Evolutionary conservation across 106 monocot species (phyloP), one percentile per base, ranked within the genome.

Genomic region (Posidonia australis): DNA sequence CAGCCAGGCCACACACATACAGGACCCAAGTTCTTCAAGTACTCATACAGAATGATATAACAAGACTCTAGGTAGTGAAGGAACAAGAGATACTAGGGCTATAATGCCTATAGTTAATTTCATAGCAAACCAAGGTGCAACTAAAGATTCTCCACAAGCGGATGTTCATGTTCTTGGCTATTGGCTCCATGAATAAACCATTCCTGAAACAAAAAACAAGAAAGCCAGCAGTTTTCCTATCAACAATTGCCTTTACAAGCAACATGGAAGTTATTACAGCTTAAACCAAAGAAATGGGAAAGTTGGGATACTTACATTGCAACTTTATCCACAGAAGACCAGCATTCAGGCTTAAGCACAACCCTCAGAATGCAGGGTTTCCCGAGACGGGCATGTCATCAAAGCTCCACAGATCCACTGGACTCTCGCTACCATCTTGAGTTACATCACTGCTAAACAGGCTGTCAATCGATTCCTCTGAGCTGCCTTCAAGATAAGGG

Each of bases 341-440:
- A 54, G 54, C n/a, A 20, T 23, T 23, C 13, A 55, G 54, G 13
- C 16, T 29, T 13, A 58, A 9, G 27, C 23, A 13, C 14, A 19
- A 65, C 24, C 18, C 1, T 64, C 24, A 64, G 64, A 45, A 64
- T 46, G 44, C 3, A 43, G 22, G 9, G 10, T 25, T 22, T 44
- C 65, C 48, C 17, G 22, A 9, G 42, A 75, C 60, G 7, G 68
- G 78, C 44, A 81, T 60, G 46, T 81, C 87, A 45, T 74, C 83
- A n/a, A 88, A 88, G 81, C 78, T 77, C 87, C 87, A 88, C 11
- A 88, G 67, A 3, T 76, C 76, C 21, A 76, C 52, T 14, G 52
- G 29, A 16, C 57, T 74, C 30, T 46, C 36, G 3, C 72, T 75
- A 54, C 52, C 75, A 11, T 46, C 58, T 31, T 76, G 75, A 55